These are phyloP conservation scores for Thelonectria discophora DNA, from an alignment of 2,329 filamentous ascomycete species.

Conservation along the genomic window DNA sequence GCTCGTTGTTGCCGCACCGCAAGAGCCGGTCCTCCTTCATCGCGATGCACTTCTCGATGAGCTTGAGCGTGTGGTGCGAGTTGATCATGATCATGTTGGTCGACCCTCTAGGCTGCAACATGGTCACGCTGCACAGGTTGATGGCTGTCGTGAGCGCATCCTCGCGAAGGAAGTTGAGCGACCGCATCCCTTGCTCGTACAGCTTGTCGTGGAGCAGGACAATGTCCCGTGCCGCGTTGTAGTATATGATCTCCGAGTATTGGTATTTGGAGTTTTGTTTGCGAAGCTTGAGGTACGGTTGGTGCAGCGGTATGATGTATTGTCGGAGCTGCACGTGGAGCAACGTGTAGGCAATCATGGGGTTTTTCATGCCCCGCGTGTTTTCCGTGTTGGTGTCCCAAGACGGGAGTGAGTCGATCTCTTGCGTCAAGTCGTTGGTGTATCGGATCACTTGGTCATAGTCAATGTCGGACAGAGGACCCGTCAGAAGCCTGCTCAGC, in stretches of 20 bases:
- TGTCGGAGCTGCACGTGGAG: constrained; percentile 69
- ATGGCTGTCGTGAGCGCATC: constrained; percentile 68
- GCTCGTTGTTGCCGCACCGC: constrained; percentile 70
- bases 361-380: constrained; percentile 58
- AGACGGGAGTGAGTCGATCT: constrained; percentile 67
- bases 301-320: constrained; percentile 69
- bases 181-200: constrained; percentile 65
- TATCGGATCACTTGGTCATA: constrained; percentile 70
- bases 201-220: constrained; percentile 69
- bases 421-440: constrained; percentile 68
- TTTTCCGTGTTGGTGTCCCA: constrained; percentile 57
- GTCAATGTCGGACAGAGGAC: constrained; percentile 63
- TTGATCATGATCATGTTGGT: constrained; percentile 71
- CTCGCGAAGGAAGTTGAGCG: constrained; percentile 68
- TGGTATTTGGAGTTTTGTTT: constrained; percentile 69
- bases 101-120: constrained; percentile 67
- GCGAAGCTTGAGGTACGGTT: constrained; percentile 67
- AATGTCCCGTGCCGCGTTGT: constrained; percentile 69
- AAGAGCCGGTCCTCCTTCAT: constrained; percentile 70
- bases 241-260: constrained; percentile 70
- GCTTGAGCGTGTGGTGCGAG: constrained; percentile 65
- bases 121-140: constrained; percentile 68
- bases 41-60: constrained; percentile 68
- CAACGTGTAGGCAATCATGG: constrained; percentile 66
- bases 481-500: constrained; percentile 64